Percentiles rank a stretch among this genome's conserved stretches.
Conservation (phyloP, 257 asterid genomes). For the Solanum verrucosum region DNA sequence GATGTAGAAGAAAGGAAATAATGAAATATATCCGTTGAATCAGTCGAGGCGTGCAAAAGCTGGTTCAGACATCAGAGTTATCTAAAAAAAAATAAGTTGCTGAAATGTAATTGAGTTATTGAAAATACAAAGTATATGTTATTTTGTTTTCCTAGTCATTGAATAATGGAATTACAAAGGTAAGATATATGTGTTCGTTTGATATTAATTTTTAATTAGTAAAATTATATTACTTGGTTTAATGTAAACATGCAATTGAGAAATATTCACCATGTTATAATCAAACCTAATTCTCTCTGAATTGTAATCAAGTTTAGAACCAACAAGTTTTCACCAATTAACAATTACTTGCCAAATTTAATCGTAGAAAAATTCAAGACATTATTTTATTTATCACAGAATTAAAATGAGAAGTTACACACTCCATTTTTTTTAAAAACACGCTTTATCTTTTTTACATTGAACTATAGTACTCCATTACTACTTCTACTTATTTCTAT, state of each 20-base stretch:
- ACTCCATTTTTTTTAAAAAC: too few species aligned
- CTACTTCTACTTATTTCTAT: too few species aligned
- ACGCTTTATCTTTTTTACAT: too few species aligned
- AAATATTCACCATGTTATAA: background rate
- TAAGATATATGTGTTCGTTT: too few species aligned
- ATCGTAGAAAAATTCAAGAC: background rate
- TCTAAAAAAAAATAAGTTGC: too few species aligned
- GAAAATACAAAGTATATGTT: background rate
- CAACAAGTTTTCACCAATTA: background rate
- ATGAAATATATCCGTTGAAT: too few species aligned
- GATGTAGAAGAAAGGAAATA: background rate
- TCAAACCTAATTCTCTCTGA: background rate
- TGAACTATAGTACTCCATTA: too few species aligned
- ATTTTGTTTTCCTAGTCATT: background rate
- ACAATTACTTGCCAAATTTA: background rate
- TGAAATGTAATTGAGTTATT: background rate
- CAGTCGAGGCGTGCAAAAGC: too few species aligned
- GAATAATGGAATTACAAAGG: background rate
- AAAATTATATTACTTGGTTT: too few species aligned
- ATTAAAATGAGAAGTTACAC: too few species aligned
- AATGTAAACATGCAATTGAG: background rate
- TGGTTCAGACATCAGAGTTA: rapidly evolving
- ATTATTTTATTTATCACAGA: too few species aligned
- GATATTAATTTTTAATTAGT: background rate
- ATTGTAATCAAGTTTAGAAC: background rate